phyloP scores from a whole-genome alignment of 169 alveolate species.

The Cryptosporidium tyzzeri region DNA sequence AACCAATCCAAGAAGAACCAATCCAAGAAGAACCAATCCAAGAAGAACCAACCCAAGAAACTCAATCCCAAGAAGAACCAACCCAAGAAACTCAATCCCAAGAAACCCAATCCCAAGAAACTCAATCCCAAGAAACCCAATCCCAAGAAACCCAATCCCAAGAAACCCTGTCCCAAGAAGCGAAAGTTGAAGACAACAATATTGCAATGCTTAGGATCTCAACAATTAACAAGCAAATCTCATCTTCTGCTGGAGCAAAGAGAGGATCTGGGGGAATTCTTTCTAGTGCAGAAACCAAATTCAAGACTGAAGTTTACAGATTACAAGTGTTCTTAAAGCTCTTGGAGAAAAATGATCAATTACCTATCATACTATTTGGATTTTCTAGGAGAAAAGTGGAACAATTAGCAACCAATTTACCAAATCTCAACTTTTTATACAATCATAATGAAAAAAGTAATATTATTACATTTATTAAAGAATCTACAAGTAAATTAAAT shows the following conservation, averaged over 20 bases:
- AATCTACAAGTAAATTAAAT: conserved; percentile 84
- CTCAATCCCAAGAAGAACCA: not conserved
- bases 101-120: no score
- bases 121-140: not conserved
- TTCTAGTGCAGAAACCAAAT: conserved; percentile 37
- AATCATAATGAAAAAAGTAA: conserved; percentile 85
- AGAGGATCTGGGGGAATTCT: not conserved
- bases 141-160: not conserved
- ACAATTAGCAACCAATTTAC: conserved; percentile 89
- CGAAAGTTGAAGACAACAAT: not conserved
- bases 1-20: not conserved
- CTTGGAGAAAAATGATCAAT: conserved; percentile 86
- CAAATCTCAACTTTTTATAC: conserved; percentile 85
- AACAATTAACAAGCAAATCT: not conserved
- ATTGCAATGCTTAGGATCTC: conserved; percentile 3
- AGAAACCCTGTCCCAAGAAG: not conserved
- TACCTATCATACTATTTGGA: conserved; percentile 96
- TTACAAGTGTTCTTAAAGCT: conserved; percentile 83
- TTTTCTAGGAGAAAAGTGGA: conserved; percentile 93
- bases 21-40: not conserved
- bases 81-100: no score
- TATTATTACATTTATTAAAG: conserved; percentile 88
- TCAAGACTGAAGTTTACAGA: conserved; percentile 84
- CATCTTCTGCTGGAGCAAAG: not conserved
- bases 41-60: not conserved